A percentile compares a stretch with the other conserved stretches of the same genome.
phyloP scores from a whole-genome alignment of 768 basidiomycete genomes.

The Omphalotus guepiniiformis region DNA sequence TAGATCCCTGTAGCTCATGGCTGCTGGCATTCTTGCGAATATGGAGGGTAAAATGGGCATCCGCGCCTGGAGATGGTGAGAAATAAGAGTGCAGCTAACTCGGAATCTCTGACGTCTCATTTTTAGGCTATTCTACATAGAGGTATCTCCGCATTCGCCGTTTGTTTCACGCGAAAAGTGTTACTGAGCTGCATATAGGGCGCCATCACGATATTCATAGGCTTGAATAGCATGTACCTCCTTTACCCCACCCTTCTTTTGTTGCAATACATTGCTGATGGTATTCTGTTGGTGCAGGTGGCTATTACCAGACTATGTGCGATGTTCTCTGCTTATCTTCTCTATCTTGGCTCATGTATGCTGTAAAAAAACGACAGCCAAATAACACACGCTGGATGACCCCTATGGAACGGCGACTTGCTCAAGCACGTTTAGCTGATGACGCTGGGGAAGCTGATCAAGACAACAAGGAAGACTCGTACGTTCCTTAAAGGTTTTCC shows the following conservation, averaged over 20 bases:
- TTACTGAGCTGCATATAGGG: conserved; percentile 35
- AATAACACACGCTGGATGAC: conserved; percentile 60
- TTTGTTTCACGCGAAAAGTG: neutral
- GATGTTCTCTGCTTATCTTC: conserved; percentile 14
- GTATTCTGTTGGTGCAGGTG: conserved; percentile 41
- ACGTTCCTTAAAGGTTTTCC: conserved; percentile 18
- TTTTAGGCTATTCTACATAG: conserved; percentile 65
- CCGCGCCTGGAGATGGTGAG: conserved; percentile 66
- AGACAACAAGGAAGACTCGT: conserved; percentile 58
- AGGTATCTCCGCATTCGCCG: conserved; percentile 32
- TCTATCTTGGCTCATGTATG: neutral
- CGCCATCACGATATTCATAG: conserved; percentile 56
- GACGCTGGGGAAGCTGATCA: conserved; percentile 65
- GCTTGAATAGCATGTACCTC: conserved; percentile 46
- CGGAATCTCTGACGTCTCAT: neutral
- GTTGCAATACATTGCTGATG: too few relatives aligned
- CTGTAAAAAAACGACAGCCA: conserved; percentile 32
- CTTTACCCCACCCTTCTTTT: too few relatives aligned
- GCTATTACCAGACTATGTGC: conserved; percentile 55
- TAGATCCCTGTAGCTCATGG: conserved; percentile 45
- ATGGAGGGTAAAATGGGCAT: conserved; percentile 70
- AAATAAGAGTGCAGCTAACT: neutral
- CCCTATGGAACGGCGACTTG: conserved; percentile 47
- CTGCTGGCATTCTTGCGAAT: conserved; percentile 65
- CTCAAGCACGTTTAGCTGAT: conserved; percentile 62